Evolutionary conservation across 306 rosid species (phyloP).

Genomic region (Ormosia emarginata): DNA sequence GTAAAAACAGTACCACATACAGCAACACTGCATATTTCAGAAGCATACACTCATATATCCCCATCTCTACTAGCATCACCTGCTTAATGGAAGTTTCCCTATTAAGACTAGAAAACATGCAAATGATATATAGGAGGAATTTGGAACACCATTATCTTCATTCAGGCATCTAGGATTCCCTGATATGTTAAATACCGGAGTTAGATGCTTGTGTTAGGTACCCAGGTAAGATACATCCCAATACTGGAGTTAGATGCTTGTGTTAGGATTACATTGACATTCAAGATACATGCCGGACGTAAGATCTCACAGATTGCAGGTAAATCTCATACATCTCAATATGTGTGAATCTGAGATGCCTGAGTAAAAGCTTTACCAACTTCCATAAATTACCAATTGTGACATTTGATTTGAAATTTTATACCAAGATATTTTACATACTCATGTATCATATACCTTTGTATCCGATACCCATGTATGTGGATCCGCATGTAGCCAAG

Average conservation of each 20-base stretch:
- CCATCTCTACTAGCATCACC: not conserved
- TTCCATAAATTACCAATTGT: not conserved
- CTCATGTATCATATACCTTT: no score
- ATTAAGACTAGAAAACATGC: not conserved
- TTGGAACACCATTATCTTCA: not conserved
- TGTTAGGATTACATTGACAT: no score
- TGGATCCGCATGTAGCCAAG: no score
- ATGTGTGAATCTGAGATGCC: not conserved
- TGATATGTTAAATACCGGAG: not conserved
- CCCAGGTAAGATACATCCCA: no score
- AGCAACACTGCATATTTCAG: no score
- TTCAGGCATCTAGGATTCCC: not conserved
- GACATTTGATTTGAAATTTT: no score
- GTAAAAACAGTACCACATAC: not conserved
- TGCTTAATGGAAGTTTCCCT: not conserved
- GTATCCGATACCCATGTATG: no score
- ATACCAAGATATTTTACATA: no score
- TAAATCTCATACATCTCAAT: not conserved
- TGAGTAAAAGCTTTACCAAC: not conserved
- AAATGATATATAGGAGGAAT: not conserved
- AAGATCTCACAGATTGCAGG: not conserved
- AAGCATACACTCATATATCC: not conserved
- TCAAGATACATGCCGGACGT: not conserved
- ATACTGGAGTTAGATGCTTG: no score
- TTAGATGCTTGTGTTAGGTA: not conserved